These are phyloP conservation scores for Mycena leptocephala DNA, from an alignment of 768 basidiomycete genomes.

Conservation along the genomic window DNA sequence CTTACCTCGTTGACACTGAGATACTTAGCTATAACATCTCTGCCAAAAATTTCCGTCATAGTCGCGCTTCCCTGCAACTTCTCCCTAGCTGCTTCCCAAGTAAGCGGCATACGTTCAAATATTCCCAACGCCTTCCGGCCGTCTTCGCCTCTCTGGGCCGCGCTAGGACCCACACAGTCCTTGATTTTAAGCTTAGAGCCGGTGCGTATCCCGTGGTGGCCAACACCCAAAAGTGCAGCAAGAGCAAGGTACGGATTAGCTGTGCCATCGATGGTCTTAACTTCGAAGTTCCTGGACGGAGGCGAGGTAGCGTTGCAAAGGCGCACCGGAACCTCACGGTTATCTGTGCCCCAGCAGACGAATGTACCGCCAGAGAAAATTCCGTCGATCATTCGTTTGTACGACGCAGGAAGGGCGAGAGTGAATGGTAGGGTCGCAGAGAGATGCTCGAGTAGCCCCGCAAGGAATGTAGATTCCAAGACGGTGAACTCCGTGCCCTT, in stretches of 20 bases:
- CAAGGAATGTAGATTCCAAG: conserved; percentile 74
- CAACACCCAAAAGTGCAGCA: conserved; percentile 70
- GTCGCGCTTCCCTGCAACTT: neutral
- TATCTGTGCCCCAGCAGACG: conserved; percentile 78
- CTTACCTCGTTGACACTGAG: neutral
- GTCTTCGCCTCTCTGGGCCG: neutral
- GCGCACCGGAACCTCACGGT: conserved; percentile 78
- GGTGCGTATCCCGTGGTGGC: conserved; percentile 65
- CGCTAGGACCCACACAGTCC: conserved; percentile 49
- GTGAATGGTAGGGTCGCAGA: conserved; percentile 72
- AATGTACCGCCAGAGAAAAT: conserved; percentile 84
- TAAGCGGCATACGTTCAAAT: neutral
- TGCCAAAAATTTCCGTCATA: neutral
- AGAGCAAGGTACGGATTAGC: conserved; percentile 75
- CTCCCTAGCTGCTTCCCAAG: neutral
- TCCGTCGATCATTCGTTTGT: conserved; percentile 75
- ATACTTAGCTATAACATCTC: neutral
- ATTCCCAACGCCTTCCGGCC: neutral
- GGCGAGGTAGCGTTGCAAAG: conserved; percentile 66
- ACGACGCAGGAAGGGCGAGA: conserved; percentile 74
- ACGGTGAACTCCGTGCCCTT: conserved; percentile 52
- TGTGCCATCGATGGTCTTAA: conserved; percentile 75
- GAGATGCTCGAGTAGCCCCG: conserved; percentile 72
- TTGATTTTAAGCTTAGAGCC: conserved; percentile 53
- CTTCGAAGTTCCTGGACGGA: conserved; percentile 73